Base-by-base conservation (phyloP, 2,329 filamentous ascomycete species). In the Calonectria crousiana region DNA sequence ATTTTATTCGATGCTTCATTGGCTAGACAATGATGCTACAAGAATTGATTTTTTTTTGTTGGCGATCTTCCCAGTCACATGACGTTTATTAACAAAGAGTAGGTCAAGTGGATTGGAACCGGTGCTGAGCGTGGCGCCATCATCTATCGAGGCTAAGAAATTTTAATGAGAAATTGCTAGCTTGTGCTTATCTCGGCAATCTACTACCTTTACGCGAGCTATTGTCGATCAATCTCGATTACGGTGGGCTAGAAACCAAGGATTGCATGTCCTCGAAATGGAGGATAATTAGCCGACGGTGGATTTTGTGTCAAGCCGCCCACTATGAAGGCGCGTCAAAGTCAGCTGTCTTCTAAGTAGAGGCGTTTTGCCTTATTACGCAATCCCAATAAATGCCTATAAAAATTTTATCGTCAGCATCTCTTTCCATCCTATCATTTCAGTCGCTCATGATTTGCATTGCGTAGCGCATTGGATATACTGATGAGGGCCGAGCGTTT, bases 101-200 rank as follows among this genome's bases (percentile, higher is more conserved):
- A 77, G 74, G 36, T 77, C 47, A 77, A 74, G 58, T 77, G 72
- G 69, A 77, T 77, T 71, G 72, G 74, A 41, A 77, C 76, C 26
- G 76, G 76, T 28, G 70, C 74, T 23, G 74, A 76, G n/a, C 76
- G 76, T 11, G 72, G 72, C 26, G 69, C 58, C 23, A 77, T 77
- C 68, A 72, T 77, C 41, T 60, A 30, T 20, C 66, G 66, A 13
- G 38, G 56, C 14, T 62, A 30, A 26, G n/a, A 47, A 47, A 23
- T 13, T 13, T 47, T 23, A 47, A 47, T 9, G 10, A 47, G n/a
- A 13, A 3, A 23, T 47, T n/a, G 44, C 44, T n/a, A 47, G 44
- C 6, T 8, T 47, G 4, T 23, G n/a, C 9, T 47, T 11, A 47
- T n/a, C 5, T 47, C 20, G 44, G 44, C 9, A 47, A 23, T 47